Conservation (phyloP, 2,329 filamentous ascomycete genomes). For the Cryphonectria japonica region DNA sequence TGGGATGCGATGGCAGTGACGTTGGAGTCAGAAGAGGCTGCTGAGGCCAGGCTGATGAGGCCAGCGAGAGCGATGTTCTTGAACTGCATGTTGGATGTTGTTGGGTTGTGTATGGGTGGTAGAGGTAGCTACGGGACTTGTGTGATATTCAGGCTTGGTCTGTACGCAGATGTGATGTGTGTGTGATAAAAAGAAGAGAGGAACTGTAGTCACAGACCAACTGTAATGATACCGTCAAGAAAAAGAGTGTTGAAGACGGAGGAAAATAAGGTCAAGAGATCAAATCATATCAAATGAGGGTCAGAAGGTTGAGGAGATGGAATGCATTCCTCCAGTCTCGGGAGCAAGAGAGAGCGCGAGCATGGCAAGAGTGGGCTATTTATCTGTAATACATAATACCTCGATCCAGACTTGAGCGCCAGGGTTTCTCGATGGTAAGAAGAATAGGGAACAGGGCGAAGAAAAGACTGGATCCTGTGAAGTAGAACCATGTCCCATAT, state of each 20-base stretch:
- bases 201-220: conserved; percentile 9
- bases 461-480: conserved; percentile 9
- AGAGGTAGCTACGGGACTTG: conserved; percentile 23
- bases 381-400: conserved; percentile 7
- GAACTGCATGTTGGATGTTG: conserved; percentile 27
- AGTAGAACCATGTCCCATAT: not conserved
- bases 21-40: conserved; percentile 20
- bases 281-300: conserved; percentile 11
- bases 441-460: conserved; percentile 12
- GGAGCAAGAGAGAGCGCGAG: not conserved
- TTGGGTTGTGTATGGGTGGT: not conserved
- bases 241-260: conserved; percentile 1
- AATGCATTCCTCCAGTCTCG: not conserved
- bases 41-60: conserved; percentile 24
- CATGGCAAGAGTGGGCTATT: conserved; percentile 1
- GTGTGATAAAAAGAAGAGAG: not conserved
- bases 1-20: conserved; percentile 19
- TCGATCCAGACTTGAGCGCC: not conserved
- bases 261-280: not conserved
- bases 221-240: not conserved
- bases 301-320: not conserved
- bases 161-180: not conserved
- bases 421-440: not conserved
- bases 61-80: conserved; percentile 25
- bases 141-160: not conserved